These are phyloP conservation scores for Coniochaeta sp. DNA, from an alignment of 2,329 filamentous ascomycete genomes.

Conservation along the genomic window DNA sequence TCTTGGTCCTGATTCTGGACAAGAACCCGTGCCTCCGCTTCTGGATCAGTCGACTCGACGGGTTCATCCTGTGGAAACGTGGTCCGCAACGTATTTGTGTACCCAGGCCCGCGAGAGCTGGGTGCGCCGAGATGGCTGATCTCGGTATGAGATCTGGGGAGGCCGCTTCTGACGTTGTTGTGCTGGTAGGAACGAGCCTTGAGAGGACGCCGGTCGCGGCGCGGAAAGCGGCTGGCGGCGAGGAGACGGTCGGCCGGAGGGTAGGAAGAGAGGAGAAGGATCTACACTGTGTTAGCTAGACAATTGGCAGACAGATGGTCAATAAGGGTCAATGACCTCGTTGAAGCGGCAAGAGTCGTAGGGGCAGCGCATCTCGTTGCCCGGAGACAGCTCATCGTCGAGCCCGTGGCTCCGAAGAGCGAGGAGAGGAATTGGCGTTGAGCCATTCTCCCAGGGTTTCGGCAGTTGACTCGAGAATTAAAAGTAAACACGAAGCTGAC, in stretches of 20 bases:
- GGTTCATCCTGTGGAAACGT: slow-evolving; percentile 46
- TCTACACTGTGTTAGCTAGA: slow-evolving; percentile 9
- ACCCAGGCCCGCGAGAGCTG: slow-evolving; percentile 35
- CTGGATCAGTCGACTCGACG: slow-evolving; percentile 46
- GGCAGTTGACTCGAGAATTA: background rate
- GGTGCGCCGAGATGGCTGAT: slow-evolving; percentile 42
- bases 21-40: slow-evolving; percentile 55
- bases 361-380: background rate
- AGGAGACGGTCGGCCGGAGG: slow-evolving; percentile 39
- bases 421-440: background rate
- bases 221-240: slow-evolving; percentile 21
- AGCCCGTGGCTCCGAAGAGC: background rate
- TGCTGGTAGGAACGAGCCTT: slow-evolving; percentile 10
- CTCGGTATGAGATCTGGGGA: slow-evolving; percentile 36
- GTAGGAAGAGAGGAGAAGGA: slow-evolving; percentile 36
- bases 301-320: no score
- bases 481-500: background rate
- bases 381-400: background rate
- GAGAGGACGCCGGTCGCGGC: slow-evolving; percentile 20
- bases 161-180: slow-evolving; percentile 9
- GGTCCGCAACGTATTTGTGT: slow-evolving; percentile 51
- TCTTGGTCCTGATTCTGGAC: slow-evolving; percentile 39
- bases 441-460: background rate
- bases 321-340: background rate
- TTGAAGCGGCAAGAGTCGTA: background rate